phyloP scores from a whole-genome alignment of 805 yeast genomes.

The Peterozyma toletana region DNA sequence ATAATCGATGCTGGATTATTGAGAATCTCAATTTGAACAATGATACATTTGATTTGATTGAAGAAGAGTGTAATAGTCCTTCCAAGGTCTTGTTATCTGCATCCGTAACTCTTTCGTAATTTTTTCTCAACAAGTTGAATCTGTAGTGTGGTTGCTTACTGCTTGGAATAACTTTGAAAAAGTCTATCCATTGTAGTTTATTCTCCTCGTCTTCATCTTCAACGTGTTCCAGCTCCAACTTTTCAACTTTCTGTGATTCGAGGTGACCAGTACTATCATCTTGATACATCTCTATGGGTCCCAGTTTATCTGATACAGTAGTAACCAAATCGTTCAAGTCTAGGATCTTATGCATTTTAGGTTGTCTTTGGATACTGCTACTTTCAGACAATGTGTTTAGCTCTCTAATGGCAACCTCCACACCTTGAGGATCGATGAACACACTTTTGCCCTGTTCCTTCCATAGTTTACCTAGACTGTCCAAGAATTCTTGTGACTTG shows the following conservation, averaged over 20 bases:
- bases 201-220: background rate
- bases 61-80: constrained; percentile 13
- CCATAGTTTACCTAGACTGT: constrained; percentile 77
- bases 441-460: constrained; percentile 83
- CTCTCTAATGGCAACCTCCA: constrained; percentile 59
- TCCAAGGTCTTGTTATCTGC: constrained; percentile 5
- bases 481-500: constrained; percentile 56
- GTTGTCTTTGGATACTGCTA: background rate
- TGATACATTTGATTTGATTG: constrained; percentile 24
- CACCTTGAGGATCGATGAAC: constrained; percentile 72
- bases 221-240: too few relatives aligned
- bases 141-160: constrained; percentile 54
- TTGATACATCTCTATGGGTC: constrained; percentile 3
- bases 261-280: background rate
- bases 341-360: constrained; percentile 1
- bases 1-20: constrained; percentile 60
- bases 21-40: constrained; percentile 50
- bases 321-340: constrained; percentile 7
- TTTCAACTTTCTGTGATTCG: background rate
- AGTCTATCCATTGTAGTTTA: constrained; percentile 63
- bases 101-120: constrained; percentile 27
- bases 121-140: constrained; percentile 57
- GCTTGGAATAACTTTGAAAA: constrained; percentile 59
- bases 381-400: constrained; percentile 9
- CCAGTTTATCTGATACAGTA: constrained; percentile 5